Base-by-base conservation (phyloP, 2,329 filamentous ascomycete genomes). In the Drechslerella coelobrocha region DNA sequence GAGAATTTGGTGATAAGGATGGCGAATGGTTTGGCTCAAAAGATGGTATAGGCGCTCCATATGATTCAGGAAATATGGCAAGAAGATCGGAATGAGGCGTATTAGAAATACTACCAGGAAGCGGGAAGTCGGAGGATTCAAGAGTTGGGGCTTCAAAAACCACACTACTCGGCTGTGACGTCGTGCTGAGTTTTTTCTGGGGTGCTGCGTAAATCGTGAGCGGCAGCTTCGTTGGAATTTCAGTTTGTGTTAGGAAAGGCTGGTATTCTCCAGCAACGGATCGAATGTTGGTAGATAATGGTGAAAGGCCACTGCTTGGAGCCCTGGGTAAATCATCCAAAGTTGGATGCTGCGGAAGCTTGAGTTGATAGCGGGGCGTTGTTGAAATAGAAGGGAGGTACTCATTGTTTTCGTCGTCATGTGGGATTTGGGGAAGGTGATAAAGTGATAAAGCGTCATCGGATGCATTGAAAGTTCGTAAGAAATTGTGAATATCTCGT, bases 381-480 rank as follows among this genome's bases (percentile, higher is more conserved):
- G 47, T 21, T 29, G 47, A 47, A 23, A 27, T 17, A 24, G 14
- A 34, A 41, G 19, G 10, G 6, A 48, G 23, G 6, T 14, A 23
- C 26, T 63, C 39, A 10, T 48, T 41, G 9, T 71, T 19, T 14
- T 51, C 47, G 31, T 71, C 66, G 14, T 71, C 66, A 21, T 71
- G 66, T 3, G 66, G 66, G 21, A 71, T 60, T 71, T 59, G 59
- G 2, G 66, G 66, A 19, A 71, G 59, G 31, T 63, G 45, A 31
- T 71, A 71, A n/a, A 41, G 59, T 41, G 66, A 71, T 14, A 71
- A 37, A 37, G 57, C 50, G 12, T 71, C 66, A 21, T 71, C 66
- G 23, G 66, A 63, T 43, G 53, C 59, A 51, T 71, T 71, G 21
- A 71, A 71, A n/a, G 66, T 71, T 34, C 66, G 66, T 50, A 71